phyloP scores from a whole-genome alignment of 345 rosid species.

The Noccaea bulbosa region DNA sequence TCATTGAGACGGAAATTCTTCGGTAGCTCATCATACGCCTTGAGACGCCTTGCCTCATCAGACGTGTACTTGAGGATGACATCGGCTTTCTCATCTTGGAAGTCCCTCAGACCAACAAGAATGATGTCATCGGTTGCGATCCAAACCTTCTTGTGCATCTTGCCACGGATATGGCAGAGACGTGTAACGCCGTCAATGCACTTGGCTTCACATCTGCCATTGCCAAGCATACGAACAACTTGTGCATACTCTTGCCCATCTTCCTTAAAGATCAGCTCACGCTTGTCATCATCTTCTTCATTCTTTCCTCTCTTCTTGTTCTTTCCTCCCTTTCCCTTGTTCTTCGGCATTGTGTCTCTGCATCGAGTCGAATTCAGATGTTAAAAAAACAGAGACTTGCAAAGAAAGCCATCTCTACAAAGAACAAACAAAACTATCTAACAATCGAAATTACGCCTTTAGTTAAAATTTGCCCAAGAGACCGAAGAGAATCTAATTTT shows the following conservation, averaged over 20 bases:
- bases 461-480: no score
- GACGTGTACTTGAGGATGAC: slow-evolving; percentile 74
- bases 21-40: slow-evolving; percentile 77
- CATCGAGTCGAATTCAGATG: neutral
- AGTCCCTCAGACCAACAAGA: slow-evolving; percentile 80
- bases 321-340: slow-evolving; percentile 88
- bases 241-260: slow-evolving; percentile 79
- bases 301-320: slow-evolving; percentile 79
- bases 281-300: slow-evolving; percentile 76
- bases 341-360: slow-evolving; percentile 67
- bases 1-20: slow-evolving; percentile 69
- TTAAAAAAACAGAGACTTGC: neutral
- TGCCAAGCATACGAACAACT: slow-evolving; percentile 76
- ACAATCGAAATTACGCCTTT: no score
- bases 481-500: no score
- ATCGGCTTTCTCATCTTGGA: slow-evolving; percentile 84
- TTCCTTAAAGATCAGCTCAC: slow-evolving; percentile 77
- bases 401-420: neutral
- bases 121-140: slow-evolving; percentile 79
- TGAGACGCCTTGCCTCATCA: slow-evolving; percentile 73
- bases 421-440: neutral
- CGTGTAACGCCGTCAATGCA: slow-evolving; percentile 71
- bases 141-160: slow-evolving; percentile 92
- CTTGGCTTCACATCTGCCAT: slow-evolving; percentile 70
- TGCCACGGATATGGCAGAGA: slow-evolving; percentile 79